Evolutionary conservation across 169 alveolate genomes (phyloP).

Genomic region (Cryptosporidium felis): DNA sequence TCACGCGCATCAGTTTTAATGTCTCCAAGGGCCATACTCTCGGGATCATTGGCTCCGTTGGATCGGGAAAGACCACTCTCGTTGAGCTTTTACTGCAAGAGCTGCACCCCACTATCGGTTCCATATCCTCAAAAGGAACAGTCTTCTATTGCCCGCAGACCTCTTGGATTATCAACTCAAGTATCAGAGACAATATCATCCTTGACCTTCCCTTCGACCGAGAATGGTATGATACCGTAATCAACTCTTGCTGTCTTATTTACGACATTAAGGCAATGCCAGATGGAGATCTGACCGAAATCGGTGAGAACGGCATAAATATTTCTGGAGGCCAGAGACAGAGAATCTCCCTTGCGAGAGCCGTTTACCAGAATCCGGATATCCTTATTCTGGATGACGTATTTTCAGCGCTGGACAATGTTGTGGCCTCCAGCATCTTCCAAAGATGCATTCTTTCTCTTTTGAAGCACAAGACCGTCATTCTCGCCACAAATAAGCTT

Average conservation of each 20-base stretch:
- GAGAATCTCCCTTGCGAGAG: constrained; percentile 84
- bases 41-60: constrained; percentile 83
- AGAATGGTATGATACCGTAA: constrained; percentile 72
- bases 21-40: constrained; percentile 77
- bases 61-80: constrained; percentile 84
- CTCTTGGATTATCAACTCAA: constrained; percentile 76
- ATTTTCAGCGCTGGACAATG: constrained; percentile 82
- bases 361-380: constrained; percentile 81
- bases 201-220: constrained; percentile 78
- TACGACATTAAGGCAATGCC: constrained; percentile 75
- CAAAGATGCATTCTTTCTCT: constrained; percentile 68
- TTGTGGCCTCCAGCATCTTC: constrained; percentile 77
- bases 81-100: constrained; percentile 76
- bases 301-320: constrained; percentile 85
- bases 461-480: constrained; percentile 70
- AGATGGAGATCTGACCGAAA: constrained; percentile 78
- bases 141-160: constrained; percentile 77
- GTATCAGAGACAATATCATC: constrained; percentile 79
- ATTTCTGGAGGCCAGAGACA: constrained; percentile 86
- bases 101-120: constrained; percentile 73
- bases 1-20: constrained; percentile 72
- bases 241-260: constrained; percentile 72
- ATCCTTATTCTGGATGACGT: constrained; percentile 83
- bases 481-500: constrained; percentile 74
- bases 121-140: constrained; percentile 71